Evolutionary conservation across 257 asterid genomes (phyloP), one percentile per base, ranked within the genome.

Genomic region (Fraxinus pennsylvanica): DNA sequence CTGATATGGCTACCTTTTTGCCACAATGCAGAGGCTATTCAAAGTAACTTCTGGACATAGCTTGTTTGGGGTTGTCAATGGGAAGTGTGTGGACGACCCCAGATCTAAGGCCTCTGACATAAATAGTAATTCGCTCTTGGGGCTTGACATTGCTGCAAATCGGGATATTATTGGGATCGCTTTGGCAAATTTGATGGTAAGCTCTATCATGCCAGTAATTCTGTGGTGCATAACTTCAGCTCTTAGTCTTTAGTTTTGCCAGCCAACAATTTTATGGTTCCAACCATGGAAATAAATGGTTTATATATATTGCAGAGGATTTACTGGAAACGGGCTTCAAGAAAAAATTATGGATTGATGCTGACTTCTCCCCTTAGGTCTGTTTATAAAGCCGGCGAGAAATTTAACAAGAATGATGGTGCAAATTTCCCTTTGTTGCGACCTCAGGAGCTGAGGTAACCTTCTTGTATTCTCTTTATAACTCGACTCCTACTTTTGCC

Each of bases 261-360:
- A 2, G 0, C 69, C 6, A 9, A 27, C 69, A 27, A 22, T 25
- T 63, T 25, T 74, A 29, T 75, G 63, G 75, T 77, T 78, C 71
- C 33, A 7, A 50, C 25, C 41, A 57, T 22, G 72, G 36, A 36
- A 80, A 57, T 73, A 74, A 75, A 69, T 36, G 43, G 52, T 9
- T 68, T 57, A 47, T 22, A 63, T 47, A 71, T 78, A 35, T 84
- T 88, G 80, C 97, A 95, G 99, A 91, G 99, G 89, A 92, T 95
- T 73, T 92, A 95, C 86, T 95, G 99, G 99, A 95, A 95, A 83
- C 92, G 97, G 76, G 95, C 97, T 72, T 95, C 99, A 38, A 90
- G 92, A 84, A 84, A 85, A 52, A 88, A 89, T 77, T 88, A 85
- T 54, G 98, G 98, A 73, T 77, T 95, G 89, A 93, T 95, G 98